Percentiles rank a stretch among this genome's conserved stretches.
These are phyloP conservation scores for Dacryopinax spathularia DNA, from an alignment of 768 basidiomycete species.

Conservation along the genomic window DNA sequence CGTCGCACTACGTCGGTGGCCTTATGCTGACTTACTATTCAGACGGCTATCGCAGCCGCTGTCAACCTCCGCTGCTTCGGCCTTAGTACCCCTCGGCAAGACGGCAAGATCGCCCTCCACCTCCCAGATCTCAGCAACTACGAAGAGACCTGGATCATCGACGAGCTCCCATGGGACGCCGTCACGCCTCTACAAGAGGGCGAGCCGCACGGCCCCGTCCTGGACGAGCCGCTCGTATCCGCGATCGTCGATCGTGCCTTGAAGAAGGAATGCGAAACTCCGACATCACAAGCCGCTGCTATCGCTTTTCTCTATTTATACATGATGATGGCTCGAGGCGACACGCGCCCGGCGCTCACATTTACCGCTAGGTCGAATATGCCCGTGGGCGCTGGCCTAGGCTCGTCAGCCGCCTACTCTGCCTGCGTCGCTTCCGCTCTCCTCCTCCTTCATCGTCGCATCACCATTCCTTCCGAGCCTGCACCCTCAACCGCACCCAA, in stretches of 20 bases:
- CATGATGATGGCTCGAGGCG: constrained; percentile 52
- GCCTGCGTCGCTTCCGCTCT: constrained; percentile 70
- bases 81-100: constrained; percentile 57
- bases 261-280: constrained; percentile 25
- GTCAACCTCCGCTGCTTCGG: constrained; percentile 94
- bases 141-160: constrained; percentile 67
- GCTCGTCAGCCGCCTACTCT: constrained; percentile 93
- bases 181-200: constrained; percentile 40
- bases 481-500: constrained; percentile 24
- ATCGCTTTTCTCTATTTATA: constrained; percentile 88
- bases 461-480: constrained; percentile 42
- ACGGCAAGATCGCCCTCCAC: constrained; percentile 57
- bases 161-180: constrained; percentile 64
- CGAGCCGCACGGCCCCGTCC: constrained; percentile 42
- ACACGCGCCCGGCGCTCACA: constrained; percentile 56
- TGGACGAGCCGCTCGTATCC: constrained; percentile 61
- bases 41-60: constrained; percentile 91
- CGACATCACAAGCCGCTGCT: constrained; percentile 30
- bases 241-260: constrained; percentile 43
- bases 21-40: constrained; percentile 12
- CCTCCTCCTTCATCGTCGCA: constrained; percentile 58
- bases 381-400: constrained; percentile 89
- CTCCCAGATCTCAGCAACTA: constrained; percentile 68
- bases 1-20: background rate
- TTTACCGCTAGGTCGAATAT: constrained; percentile 76